Evolutionary conservation across 768 basidiomycete species (phyloP).

Genomic region (Lanmaoa pseudosensibilis): DNA sequence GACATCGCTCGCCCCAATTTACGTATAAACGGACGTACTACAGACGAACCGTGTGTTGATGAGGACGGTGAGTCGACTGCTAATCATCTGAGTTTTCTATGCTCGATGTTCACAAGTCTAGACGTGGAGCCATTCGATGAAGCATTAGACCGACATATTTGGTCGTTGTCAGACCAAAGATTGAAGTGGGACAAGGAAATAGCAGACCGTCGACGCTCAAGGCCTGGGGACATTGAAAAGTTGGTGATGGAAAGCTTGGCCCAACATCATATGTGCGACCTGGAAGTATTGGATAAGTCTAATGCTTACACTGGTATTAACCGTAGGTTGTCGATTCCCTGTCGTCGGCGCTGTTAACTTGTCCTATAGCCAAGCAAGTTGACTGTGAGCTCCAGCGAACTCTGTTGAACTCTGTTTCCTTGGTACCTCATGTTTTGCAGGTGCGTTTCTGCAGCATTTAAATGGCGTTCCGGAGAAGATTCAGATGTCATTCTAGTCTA

Average conservation of each 20-base stretch:
- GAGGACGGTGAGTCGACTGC: constrained; percentile 46
- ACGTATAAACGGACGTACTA: constrained; percentile 76
- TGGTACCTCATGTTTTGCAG: constrained; percentile 53
- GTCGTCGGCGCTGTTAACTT: constrained; percentile 1
- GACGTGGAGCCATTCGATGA: constrained; percentile 85
- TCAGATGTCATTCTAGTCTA: constrained; percentile 35
- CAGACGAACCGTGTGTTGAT: constrained; percentile 59
- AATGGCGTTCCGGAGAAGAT: neutral
- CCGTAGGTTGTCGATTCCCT: constrained; percentile 8
- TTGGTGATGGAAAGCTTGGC: constrained; percentile 40
- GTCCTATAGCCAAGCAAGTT: constrained; percentile 20
- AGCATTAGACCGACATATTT: constrained; percentile 77
- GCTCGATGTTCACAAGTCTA: constrained; percentile 24
- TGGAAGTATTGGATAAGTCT: constrained; percentile 22
- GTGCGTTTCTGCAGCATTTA: constrained; percentile 31
- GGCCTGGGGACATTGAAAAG: constrained; percentile 54
- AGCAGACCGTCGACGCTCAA: constrained; percentile 61
- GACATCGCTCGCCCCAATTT: constrained; percentile 67
- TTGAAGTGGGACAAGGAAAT: constrained; percentile 75
- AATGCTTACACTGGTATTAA: neutral
- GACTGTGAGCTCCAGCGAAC: constrained; percentile 26
- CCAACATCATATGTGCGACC: constrained; percentile 34
- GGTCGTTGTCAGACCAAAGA: constrained; percentile 74
- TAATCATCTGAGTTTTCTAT: neutral
- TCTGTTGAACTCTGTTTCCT: constrained; percentile 37